Evolutionary conservation across 2,329 filamentous ascomycete species (phyloP).

Genomic region (Lachnum nothofagi): DNA sequence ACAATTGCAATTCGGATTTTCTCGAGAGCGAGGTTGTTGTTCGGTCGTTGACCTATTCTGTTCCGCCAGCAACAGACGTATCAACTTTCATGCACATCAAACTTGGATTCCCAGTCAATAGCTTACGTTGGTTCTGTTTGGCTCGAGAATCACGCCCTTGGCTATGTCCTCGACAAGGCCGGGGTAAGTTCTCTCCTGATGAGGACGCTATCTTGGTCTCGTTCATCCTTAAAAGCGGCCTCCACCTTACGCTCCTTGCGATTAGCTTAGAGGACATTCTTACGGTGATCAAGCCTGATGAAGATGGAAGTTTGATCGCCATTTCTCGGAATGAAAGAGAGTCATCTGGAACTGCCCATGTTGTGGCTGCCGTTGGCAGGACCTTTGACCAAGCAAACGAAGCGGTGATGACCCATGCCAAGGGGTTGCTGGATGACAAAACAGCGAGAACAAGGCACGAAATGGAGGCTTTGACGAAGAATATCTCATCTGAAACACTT

Average conservation of each 20-base stretch:
- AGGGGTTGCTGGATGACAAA: not conserved
- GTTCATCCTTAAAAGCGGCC: slow-evolving; percentile 9
- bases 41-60: slow-evolving; percentile 4
- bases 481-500: not conserved
- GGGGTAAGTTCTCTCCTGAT: slow-evolving; percentile 1
- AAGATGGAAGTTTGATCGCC: slow-evolving; percentile 3
- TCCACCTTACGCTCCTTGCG: slow-evolving; percentile 11
- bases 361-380: slow-evolving; percentile 8
- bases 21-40: not conserved
- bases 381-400: slow-evolving; percentile 9
- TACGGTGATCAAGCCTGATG: slow-evolving; percentile 4
- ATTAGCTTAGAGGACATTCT: slow-evolving; percentile 12
- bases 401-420: slow-evolving; percentile 8
- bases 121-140: slow-evolving; percentile 9
- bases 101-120: slow-evolving; percentile 4
- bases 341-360: not conserved
- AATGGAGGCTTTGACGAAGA: not conserved
- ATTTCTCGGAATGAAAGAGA: slow-evolving; percentile 8
- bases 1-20: not conserved
- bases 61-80: slow-evolving; percentile 6
- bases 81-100: not conserved
- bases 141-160: slow-evolving; percentile 9
- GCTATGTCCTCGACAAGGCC: slow-evolving; percentile 6
- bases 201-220: slow-evolving; percentile 15
- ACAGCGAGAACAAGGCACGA: not conserved